Base-by-base conservation (phyloP, 257 asterid species). In the Anisodus tanguticus region DNA sequence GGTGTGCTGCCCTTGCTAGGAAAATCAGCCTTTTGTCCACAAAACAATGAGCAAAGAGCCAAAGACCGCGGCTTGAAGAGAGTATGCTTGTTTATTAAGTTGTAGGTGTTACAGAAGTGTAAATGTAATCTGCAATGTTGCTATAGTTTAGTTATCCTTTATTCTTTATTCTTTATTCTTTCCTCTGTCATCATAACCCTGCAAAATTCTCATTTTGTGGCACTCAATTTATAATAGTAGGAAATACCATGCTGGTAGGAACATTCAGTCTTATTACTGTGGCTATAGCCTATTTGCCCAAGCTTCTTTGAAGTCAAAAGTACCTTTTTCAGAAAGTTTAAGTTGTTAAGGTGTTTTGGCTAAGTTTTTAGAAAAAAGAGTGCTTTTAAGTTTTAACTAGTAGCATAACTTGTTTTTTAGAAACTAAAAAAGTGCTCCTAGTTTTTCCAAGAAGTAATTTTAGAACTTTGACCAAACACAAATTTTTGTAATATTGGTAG, bases 1-100 rank as follows among this genome's bases (percentile, higher is more conserved):
- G 84, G 76, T 37, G 4, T 19, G 76, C 78, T 43, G 76, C 77
- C 72, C 39, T 39, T 82, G 79, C 84, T 82, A 76, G 81, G 80
- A 31, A 22, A 26, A 51, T 19, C 4, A 6, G 51, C 4, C 64
- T 6, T 51, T 76, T 4, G 63, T 47, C 51, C 63, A 12, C 13
- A 26, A 76, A 76, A 76, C 81, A 26, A 26, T 76, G 81, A 76
- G 81, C 15, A 53, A 76, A 31, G 35, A 31, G 35, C 35, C 35
- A 31, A 31, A 26, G 60, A 26, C 64, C 2, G 64, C 49, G 31
- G 81, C 15, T 51, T 76, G 81, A 6, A 69, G 54, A 76, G 17
- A 41, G 47, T 53, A 53, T 76, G 81, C 64, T 22, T 76, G 64
- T 76, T 51, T 53, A 74, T 76, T 22, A 76, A 76, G 64, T 51